These are phyloP conservation scores for Ophiocordyceps camponoti-leonardi DNA, from an alignment of 2,329 filamentous ascomycete species.

Conservation along the genomic window DNA sequence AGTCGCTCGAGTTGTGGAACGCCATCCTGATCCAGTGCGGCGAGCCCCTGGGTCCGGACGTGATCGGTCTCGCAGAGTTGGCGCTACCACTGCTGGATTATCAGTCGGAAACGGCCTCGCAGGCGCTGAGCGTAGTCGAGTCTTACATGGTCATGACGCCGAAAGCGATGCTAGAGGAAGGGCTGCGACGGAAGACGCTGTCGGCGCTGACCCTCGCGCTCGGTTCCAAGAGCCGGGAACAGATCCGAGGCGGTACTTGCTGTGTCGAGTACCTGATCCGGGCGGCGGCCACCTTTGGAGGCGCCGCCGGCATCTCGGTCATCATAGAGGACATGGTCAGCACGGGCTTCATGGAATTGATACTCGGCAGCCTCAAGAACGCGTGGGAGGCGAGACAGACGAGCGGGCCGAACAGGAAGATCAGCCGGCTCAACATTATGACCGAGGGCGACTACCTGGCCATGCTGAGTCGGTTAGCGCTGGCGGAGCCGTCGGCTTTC, in stretches of 20 bases:
- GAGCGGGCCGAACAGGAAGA: conserved; percentile 59
- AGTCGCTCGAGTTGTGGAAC: conserved; percentile 79
- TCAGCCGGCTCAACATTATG: conserved; percentile 52
- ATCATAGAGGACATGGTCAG: conserved; percentile 49
- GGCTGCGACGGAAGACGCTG: conserved; percentile 30
- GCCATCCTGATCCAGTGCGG: conserved; percentile 52
- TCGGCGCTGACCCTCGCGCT: conserved; percentile 31
- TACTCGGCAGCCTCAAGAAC: conserved; percentile 49
- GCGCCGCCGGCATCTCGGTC: conserved; percentile 40
- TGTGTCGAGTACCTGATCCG: conserved; percentile 50
- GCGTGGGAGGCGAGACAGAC: conserved; percentile 63
- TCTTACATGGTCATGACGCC: conserved; percentile 57
- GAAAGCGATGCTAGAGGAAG: conserved; percentile 43
- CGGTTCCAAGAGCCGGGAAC: conserved; percentile 37
- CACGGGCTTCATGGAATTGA: conserved; percentile 41
- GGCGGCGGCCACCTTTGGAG: conserved; percentile 43
- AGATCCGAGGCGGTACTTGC: conserved; percentile 37
- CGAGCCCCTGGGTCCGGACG: conserved; percentile 39
- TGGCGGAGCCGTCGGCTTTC: conserved; percentile 56
- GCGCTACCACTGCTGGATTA: conserved; percentile 50
- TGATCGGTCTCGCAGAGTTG: conserved; percentile 45
- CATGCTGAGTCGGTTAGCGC: conserved; percentile 60
- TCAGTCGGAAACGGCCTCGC: conserved; percentile 43
- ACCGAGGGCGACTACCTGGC: conserved; percentile 75
- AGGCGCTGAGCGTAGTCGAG: conserved; percentile 47